Evolutionary conservation across 2,329 filamentous ascomycete genomes (phyloP).

Genomic region (Xylariaceae sp.): DNA sequence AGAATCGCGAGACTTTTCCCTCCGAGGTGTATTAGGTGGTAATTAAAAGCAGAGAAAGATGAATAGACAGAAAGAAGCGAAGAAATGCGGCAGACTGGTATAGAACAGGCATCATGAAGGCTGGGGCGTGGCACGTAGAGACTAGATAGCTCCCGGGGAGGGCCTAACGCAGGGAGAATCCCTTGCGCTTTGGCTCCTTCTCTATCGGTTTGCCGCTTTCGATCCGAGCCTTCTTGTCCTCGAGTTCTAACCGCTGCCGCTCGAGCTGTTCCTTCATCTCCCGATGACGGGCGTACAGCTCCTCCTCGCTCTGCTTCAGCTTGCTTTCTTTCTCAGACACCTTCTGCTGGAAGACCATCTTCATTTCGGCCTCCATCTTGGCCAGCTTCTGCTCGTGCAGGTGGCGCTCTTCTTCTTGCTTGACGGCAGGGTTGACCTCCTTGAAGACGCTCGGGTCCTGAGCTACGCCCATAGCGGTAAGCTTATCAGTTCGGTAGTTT

Average conservation of each 20-base stretch:
- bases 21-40: constrained; percentile 38
- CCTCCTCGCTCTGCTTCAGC: constrained; percentile 97
- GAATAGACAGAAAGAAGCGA: constrained; percentile 39
- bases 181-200: constrained; percentile 98
- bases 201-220: constrained; percentile 94
- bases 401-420: constrained; percentile 98
- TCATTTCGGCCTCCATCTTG: constrained; percentile 99
- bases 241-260: constrained; percentile 86
- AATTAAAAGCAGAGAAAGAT: constrained; percentile 41
- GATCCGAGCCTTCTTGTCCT: constrained; percentile 95
- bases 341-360: constrained; percentile 99
- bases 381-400: constrained; percentile 99
- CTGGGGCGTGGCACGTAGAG: constrained; percentile 50
- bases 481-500: constrained; percentile 99
- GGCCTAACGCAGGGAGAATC: constrained; percentile 90
- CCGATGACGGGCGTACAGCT: constrained; percentile 93
- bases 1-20: constrained; percentile 26
- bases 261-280: constrained; percentile 99
- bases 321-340: constrained; percentile 99
- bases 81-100: constrained; percentile 53
- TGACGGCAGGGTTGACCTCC: constrained; percentile 99
- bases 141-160: constrained; percentile 21
- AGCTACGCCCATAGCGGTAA: constrained; percentile 95
- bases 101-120: constrained; percentile 55
- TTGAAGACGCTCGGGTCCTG: constrained; percentile 99